Base-by-base conservation (phyloP, 208 protist genomes). In the Jaenimonas drosophilae region DNA sequence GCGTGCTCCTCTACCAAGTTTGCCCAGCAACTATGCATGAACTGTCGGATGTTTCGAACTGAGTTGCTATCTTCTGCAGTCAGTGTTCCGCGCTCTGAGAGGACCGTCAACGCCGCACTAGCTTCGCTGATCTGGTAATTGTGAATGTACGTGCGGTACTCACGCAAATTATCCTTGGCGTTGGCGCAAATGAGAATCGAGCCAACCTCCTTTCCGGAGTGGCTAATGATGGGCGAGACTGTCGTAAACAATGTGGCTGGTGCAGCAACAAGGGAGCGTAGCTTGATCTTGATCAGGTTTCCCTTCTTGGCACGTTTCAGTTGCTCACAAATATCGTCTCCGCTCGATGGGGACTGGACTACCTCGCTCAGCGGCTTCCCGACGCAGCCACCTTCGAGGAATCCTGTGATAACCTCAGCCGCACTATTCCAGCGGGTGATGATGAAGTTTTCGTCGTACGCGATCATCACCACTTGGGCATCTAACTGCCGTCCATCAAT, bases 401-500 rank as follows among this genome's bases (percentile, higher is more conserved):
- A 91, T 0, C 85, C 85, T 11, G 85, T 94, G 67, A 90, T 70
- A 54, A 71, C 70, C 54, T 94, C 77, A 1, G 85, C 80, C 2
- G 78, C 80, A 26, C 70, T 82, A 43, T 90, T 91, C 81, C 85
- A 94, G 38, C 73, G 74, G 6, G 78, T 90, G 38, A 94, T 89
- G 25, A 49, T 53, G 46, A 69, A 91, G 40, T 81, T 65, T 1
- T 57, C 60, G 49, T 88, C 78, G 54, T 74, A 94, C 23, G 73
- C 85, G 47, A 94, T 94, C 85, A 94, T 90, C 29, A 88, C 73
- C 14, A 89, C 75, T 40, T 91, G 85, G 14, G 75, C 63, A 49
- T 94, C 72, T 19, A 94, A 58, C 40, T 85, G 65, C 49, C 66
- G 76, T 5, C 76, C 76, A 31, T 94, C 85, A 58, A 94, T 91